Evolutionary conservation across 2,329 filamentous ascomycete genomes (phyloP).

Genomic region (Cordyceps sp.): DNA sequence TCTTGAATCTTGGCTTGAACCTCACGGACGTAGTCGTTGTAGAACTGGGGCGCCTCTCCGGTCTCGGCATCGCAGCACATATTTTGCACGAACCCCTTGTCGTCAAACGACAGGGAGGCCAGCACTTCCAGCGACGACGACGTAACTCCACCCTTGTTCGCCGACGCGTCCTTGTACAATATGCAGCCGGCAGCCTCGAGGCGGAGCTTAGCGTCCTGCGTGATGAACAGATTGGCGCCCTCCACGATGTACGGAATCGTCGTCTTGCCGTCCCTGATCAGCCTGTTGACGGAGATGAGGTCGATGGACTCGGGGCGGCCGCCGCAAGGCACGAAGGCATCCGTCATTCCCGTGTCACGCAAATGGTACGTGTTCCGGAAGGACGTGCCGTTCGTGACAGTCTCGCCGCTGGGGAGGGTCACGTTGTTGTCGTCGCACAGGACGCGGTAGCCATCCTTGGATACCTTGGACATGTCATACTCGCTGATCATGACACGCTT

Average conservation of each 20-base stretch:
- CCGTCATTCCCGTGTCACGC: constrained; percentile 58
- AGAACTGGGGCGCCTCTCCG: constrained; percentile 74
- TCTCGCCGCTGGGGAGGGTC: constrained; percentile 73
- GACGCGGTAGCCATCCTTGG: constrained; percentile 75
- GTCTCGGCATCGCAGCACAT: constrained; percentile 65
- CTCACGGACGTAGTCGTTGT: constrained; percentile 78
- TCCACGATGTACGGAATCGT: constrained; percentile 91
- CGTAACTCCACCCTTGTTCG: constrained; percentile 97
- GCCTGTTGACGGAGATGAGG: constrained; percentile 66
- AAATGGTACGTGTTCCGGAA: constrained; percentile 98
- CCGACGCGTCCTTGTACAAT: constrained; percentile 92
- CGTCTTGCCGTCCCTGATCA: constrained; percentile 81
- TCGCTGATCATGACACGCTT: constrained; percentile 77
- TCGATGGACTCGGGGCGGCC: constrained; percentile 95
- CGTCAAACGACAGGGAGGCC: constrained; percentile 86
- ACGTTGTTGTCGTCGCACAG: constrained; percentile 83
- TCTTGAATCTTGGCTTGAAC: constrained; percentile 84
- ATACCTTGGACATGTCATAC: constrained; percentile 75
- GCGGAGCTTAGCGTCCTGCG: constrained; percentile 89
- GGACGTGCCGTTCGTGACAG: constrained; percentile 75
- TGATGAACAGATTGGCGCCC: constrained; percentile 96
- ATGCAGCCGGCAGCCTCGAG: constrained; percentile 91
- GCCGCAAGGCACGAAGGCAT: constrained; percentile 89
- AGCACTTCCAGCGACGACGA: constrained; percentile 94
- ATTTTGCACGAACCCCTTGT: constrained; percentile 71